These are phyloP conservation scores for Alternaria ethzedia DNA, from an alignment of 2,329 filamentous ascomycete species.

Conservation along the genomic window DNA sequence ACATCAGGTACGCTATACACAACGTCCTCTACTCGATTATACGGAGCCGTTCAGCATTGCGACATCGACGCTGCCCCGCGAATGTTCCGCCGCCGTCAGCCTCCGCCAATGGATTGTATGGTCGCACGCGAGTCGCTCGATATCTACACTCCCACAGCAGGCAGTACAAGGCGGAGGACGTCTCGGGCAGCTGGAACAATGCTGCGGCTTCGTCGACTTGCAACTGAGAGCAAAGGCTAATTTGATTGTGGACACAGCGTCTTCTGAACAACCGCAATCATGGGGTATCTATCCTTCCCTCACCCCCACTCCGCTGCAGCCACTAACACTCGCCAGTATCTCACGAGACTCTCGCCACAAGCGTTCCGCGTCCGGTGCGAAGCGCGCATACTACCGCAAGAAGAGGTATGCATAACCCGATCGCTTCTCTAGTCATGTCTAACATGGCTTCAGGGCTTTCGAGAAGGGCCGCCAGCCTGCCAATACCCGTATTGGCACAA, in stretches of 20 bases:
- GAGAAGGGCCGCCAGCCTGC: slow-evolving; percentile 99
- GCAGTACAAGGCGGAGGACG: slow-evolving; percentile 3
- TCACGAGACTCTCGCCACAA: slow-evolving; percentile 99
- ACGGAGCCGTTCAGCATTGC: slow-evolving; percentile 24
- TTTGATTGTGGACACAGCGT: slow-evolving; percentile 38
- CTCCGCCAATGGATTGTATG: slow-evolving; percentile 23
- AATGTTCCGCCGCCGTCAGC: slow-evolving; percentile 15
- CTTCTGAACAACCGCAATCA: slow-evolving; percentile 58
- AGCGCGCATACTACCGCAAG: slow-evolving; percentile 68
- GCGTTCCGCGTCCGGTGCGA: slow-evolving; percentile 98
- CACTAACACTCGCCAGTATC: slow-evolving; percentile 71
- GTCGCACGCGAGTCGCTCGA: slow-evolving; percentile 29
- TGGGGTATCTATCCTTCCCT: slow-evolving; percentile 54
- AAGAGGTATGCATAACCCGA: slow-evolving; percentile 66
- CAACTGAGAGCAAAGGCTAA: slow-evolving; percentile 33
- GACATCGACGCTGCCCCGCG: slow-evolving; percentile 18
- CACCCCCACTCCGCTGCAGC: slow-evolving; percentile 5
- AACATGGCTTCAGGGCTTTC: slow-evolving; percentile 89
- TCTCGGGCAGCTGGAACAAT: slow-evolving; percentile 6
- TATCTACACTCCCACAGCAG: slow-evolving; percentile 21
- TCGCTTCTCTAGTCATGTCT: slow-evolving; percentile 69
- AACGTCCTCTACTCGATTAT: slow-evolving; percentile 11
- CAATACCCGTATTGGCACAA: slow-evolving; percentile 98
- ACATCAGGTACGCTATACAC: slow-evolving; percentile 40
- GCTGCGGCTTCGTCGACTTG: slow-evolving; percentile 18